Evolutionary conservation across 495 filamentous ascomycete genomes (phyloP).

Genomic region (Neurospora sp.): DNA sequence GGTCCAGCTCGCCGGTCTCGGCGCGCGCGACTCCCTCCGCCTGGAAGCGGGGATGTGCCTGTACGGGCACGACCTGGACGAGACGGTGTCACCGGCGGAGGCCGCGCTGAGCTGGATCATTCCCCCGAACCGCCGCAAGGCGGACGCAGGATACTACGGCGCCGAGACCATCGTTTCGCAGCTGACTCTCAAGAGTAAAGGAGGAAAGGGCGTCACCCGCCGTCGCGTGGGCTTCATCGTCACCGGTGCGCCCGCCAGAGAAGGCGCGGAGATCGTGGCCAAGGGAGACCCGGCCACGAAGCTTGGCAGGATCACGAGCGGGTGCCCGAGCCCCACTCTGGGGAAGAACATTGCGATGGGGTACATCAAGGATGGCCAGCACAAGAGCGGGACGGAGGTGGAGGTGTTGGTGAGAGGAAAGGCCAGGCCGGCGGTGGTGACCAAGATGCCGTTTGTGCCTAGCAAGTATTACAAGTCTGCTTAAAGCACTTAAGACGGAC

Average conservation of each 20-base stretch:
- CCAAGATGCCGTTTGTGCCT: slow-evolving; percentile 90
- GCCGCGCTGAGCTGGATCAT: slow-evolving; percentile 80
- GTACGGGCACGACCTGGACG: slow-evolving; percentile 94
- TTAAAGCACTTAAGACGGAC: neutral
- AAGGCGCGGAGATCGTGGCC: slow-evolving; percentile 68
- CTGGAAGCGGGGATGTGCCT: slow-evolving; percentile 97
- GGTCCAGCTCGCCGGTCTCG: slow-evolving; percentile 74
- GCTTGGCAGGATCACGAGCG: slow-evolving; percentile 67
- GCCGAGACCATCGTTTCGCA: slow-evolving; percentile 60
- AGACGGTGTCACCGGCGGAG: slow-evolving; percentile 77
- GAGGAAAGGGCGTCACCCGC: slow-evolving; percentile 52
- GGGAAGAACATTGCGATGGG: slow-evolving; percentile 93
- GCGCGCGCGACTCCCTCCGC: slow-evolving; percentile 81
- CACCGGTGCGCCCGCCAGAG: slow-evolving; percentile 79
- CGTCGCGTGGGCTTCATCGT: slow-evolving; percentile 75
- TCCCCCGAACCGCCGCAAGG: slow-evolving; percentile 57
- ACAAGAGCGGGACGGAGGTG: slow-evolving; percentile 81
- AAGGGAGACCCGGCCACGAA: slow-evolving; percentile 34
- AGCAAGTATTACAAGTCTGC: slow-evolving; percentile 57
- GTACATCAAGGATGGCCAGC: slow-evolving; percentile 70
- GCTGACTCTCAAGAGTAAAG: slow-evolving; percentile 55
- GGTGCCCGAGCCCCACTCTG: slow-evolving; percentile 77
- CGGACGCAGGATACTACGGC: slow-evolving; percentile 61
- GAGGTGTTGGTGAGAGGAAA: slow-evolving; percentile 73
- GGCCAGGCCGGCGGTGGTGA: slow-evolving; percentile 65